Evolutionary conservation across 306 rosid genomes (phyloP).

Genomic region (Crotalaria pallida): DNA sequence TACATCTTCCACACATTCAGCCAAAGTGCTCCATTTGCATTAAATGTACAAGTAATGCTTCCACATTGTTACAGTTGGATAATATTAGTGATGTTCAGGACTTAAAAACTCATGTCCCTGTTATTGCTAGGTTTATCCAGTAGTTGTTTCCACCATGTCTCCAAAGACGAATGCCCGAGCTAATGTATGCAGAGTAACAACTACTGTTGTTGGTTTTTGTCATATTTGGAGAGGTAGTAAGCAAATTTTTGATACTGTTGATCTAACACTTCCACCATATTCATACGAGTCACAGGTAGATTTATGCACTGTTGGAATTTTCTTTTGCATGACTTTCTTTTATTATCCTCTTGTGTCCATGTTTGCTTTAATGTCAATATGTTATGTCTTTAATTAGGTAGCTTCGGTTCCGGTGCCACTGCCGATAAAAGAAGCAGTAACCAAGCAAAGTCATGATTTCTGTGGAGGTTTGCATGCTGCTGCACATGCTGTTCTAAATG

Average conservation of each 20-base stretch:
- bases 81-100: conserved; percentile 15
- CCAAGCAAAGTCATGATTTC: conserved; percentile 50
- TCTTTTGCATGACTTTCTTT: not conserved
- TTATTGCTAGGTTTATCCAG: conserved; percentile 64
- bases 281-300: conserved; percentile 72
- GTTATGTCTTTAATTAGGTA: conserved; percentile 50
- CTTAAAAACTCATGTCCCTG: not conserved
- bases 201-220: conserved; percentile 83
- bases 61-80: not conserved
- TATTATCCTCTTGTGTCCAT: conserved; percentile 4
- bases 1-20: not conserved
- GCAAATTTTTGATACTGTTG: conserved; percentile 57
- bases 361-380: not conserved
- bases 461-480: conserved; percentile 98
- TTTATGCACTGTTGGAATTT: not conserved
- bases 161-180: conserved; percentile 58
- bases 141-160: conserved; percentile 30
- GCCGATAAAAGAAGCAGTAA: conserved; percentile 54
- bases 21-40: conserved; percentile 1
- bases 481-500: conserved; percentile 83
- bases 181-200: conserved; percentile 68
- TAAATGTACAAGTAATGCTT: conserved; percentile 1
- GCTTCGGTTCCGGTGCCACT: conserved; percentile 87
- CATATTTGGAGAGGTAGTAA: conserved; percentile 64
- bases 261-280: conserved; percentile 71